Base-by-base conservation (phyloP, 139 green algal species). In the Protoeuglena noctilucae region DNA sequence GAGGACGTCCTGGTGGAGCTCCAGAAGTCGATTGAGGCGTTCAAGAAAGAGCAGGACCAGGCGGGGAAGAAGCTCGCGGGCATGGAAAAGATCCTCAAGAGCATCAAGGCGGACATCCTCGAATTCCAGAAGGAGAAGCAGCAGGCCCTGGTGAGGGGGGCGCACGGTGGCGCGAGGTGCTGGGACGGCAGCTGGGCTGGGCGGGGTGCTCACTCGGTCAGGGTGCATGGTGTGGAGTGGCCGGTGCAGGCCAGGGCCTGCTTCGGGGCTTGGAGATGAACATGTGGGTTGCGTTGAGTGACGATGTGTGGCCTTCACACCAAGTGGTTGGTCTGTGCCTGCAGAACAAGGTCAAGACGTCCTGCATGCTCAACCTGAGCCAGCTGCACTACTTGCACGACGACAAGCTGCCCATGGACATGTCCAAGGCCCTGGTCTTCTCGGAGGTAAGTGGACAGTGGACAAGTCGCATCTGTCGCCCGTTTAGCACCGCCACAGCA, bases 81-180 rank as follows among this genome's bases (percentile, higher is more conserved):
- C 31, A 61, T 87, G 29, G 77, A 87, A 27, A 76, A 39, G 46
- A 53, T 29, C 22, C 39, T 88, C 28, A 67, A 79, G 24, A 64
- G 68, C 2, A 74, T 68, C 25, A 56, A 73, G 12, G 50, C 51
- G 3, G 75, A 86, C 40, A 81, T 84, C 22, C 56, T 73, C 3
- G 76, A 80, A 39, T 91, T 89, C 67, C 73, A 89, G 66, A 74
- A 78, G 53, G 75, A 87, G 73, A 93, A 91, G 66, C 84, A 93
- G 61, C 62, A 25, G 2, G 71, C 67, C n/a, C 67, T 93, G n/a
- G n/a, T n/a, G n/a, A n/a, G n/a, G n/a, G n/a, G n/a, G n/a, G n/a
- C n/a, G n/a, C n/a, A n/a, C n/a, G n/a, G n/a, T n/a, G n/a, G n/a
- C n/a, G n/a, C n/a, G n/a, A n/a, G n/a, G n/a, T n/a, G n/a, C n/a